Percentiles rank a stretch among this genome's conserved stretches.
These are phyloP conservation scores for Wickerhamomyces strasburgensis DNA, from an alignment of 805 yeast genomes.

Conservation along the genomic window DNA sequence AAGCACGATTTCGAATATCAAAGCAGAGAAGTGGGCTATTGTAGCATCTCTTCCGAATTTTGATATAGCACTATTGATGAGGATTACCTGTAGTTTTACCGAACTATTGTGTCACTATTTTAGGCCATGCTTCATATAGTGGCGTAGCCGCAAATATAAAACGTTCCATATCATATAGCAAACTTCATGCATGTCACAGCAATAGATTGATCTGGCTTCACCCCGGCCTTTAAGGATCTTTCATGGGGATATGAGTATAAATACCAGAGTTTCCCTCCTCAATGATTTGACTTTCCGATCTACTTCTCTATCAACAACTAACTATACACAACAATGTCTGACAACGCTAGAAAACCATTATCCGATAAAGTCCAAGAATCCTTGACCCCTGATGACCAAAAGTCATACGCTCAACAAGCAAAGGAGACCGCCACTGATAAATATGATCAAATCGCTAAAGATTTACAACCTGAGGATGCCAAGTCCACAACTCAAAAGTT, in stretches of 20 bases:
- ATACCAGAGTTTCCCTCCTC: neutral
- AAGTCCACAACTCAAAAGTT: conserved; percentile 69
- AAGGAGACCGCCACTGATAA: conserved; percentile 65
- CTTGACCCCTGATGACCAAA: conserved; percentile 66
- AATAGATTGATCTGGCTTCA: no score
- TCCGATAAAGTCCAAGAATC: conserved; percentile 63
- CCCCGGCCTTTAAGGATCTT: no score
- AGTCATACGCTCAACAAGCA: conserved; percentile 57
- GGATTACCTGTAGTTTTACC: no score
- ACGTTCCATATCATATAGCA: neutral
- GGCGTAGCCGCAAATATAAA: no score
- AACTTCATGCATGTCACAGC: neutral
- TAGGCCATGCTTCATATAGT: no score
- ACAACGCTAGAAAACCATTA: conserved; percentile 71
- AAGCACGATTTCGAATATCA: no score
- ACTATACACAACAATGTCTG: conserved; percentile 33
- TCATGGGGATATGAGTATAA: conserved; percentile 1
- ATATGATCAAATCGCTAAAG: conserved; percentile 59
- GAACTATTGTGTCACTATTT: no score
- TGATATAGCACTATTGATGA: no score
- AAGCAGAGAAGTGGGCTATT: no score
- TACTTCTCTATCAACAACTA: neutral
- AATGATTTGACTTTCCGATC: neutral
- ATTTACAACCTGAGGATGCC: conserved; percentile 56
- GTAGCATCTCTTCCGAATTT: no score